phyloP scores from a whole-genome alignment of 106 monocot species.

The Platanthera guangdongensis region DNA sequence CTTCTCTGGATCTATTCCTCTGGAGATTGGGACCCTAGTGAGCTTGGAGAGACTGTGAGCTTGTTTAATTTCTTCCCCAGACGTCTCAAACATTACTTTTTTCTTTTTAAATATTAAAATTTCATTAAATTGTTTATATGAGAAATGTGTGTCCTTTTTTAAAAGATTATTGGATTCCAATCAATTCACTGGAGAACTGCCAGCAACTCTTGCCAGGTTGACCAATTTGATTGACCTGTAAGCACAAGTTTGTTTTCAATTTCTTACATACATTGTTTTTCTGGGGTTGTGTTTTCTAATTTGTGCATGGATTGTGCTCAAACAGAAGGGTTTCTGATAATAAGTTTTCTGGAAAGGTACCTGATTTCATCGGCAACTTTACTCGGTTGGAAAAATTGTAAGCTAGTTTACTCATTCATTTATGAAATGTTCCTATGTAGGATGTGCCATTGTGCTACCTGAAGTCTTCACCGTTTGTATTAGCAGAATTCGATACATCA shows the following conservation, averaged over 20 bases:
- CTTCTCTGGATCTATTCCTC: conserved; percentile 49
- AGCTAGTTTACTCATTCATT: conserved; percentile 6
- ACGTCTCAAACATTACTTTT: not conserved
- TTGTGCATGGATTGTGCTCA: not conserved
- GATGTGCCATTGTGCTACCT: not conserved
- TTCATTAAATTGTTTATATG: not conserved
- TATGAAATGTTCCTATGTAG: not conserved
- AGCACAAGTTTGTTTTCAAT: conserved; percentile 11
- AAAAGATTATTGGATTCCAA: conserved; percentile 24
- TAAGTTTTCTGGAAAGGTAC: conserved; percentile 47
- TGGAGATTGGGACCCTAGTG: conserved; percentile 34
- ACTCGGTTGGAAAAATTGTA: conserved; percentile 53
- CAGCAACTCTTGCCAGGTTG: conserved; percentile 33
- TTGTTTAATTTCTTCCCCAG: not conserved
- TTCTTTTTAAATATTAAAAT: not conserved
- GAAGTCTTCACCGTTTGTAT: not conserved
- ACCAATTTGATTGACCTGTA: conserved; percentile 69
- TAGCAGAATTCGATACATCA: not conserved
- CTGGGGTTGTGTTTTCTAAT: not conserved
- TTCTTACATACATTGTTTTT: conserved; percentile 1
- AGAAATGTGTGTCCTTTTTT: not conserved
- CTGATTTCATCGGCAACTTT: conserved; percentile 43
- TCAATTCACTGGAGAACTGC: conserved; percentile 49
- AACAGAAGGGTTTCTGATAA: conserved; percentile 61
- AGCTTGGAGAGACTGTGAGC: conserved; percentile 47